Evolutionary conservation across 805 yeast species (phyloP).

Genomic region (Saccharomycopsis microspora): DNA sequence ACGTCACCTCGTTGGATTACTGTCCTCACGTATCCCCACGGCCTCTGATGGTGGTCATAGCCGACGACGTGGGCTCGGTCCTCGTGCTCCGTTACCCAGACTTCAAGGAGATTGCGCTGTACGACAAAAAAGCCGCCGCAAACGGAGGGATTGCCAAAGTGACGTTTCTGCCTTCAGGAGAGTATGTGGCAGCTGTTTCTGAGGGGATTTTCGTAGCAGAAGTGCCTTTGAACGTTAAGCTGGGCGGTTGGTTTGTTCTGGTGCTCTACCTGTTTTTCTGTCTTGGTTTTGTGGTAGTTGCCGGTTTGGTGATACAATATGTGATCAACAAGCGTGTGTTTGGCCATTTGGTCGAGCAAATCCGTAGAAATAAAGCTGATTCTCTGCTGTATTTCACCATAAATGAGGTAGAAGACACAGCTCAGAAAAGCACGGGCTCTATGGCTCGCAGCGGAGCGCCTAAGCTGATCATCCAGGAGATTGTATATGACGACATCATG

Average conservation of each 20-base stretch:
- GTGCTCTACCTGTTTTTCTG: constrained; percentile 22
- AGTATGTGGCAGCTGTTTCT: constrained; percentile 57
- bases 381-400: constrained; percentile 16
- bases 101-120: constrained; percentile 37
- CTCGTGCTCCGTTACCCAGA: constrained; percentile 40
- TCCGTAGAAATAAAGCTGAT: constrained; percentile 14
- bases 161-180: constrained; percentile 57
- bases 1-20: constrained; percentile 44
- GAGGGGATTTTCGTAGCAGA: neutral
- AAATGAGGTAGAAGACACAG: constrained; percentile 7
- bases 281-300: constrained; percentile 23
- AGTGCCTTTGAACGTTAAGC: constrained; percentile 34
- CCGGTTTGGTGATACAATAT: constrained; percentile 27
- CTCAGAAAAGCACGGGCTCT: constrained; percentile 17
- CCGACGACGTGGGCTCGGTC: constrained; percentile 52
- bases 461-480: constrained; percentile 17
- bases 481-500: constrained; percentile 16
- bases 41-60: constrained; percentile 26
- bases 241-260: constrained; percentile 22
- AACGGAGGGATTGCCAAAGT: constrained; percentile 54
- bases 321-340: constrained; percentile 15
- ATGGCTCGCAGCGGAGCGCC: neutral
- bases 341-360: constrained; percentile 15
- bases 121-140: constrained; percentile 19
- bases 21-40: constrained; percentile 16